Evolutionary conservation across 202 grass and related monocot species (phyloP).

Genomic region (Zizania palustris): DNA sequence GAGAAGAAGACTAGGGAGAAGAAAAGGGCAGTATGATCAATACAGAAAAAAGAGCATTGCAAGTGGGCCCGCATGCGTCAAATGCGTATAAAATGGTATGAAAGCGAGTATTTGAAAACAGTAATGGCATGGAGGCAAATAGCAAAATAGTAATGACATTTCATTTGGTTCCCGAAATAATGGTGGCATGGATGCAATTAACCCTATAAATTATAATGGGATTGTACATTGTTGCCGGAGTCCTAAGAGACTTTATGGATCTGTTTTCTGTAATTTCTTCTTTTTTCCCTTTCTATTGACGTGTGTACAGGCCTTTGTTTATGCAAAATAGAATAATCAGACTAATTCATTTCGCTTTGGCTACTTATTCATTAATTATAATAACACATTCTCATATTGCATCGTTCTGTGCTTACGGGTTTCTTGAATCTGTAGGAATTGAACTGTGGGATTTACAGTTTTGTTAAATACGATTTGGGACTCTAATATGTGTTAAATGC

Average conservation of each 20-base stretch:
- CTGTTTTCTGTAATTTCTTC: not conserved
- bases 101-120: no score
- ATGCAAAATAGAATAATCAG: not conserved
- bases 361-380: not conserved
- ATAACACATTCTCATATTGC: not conserved
- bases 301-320: not conserved
- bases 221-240: not conserved
- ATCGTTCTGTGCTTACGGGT: not conserved
- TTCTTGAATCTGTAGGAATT: not conserved
- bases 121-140: no score
- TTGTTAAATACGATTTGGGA: not conserved
- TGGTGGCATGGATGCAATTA: no score
- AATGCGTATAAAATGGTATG: no score
- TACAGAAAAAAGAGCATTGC: no score
- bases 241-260: not conserved
- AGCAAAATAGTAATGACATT: no score
- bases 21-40: no score
- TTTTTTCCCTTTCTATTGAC: not conserved
- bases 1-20: no score
- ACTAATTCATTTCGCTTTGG: slow-evolving; percentile 1
- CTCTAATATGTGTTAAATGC: not conserved
- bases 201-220: no score
- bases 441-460: not conserved
- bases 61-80: no score
- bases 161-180: no score